Percentiles rank a stretch among this genome's conserved stretches.
Conservation (phyloP, 2,329 filamentous ascomycete species). For the Pseudogymnoascus sp. region DNA sequence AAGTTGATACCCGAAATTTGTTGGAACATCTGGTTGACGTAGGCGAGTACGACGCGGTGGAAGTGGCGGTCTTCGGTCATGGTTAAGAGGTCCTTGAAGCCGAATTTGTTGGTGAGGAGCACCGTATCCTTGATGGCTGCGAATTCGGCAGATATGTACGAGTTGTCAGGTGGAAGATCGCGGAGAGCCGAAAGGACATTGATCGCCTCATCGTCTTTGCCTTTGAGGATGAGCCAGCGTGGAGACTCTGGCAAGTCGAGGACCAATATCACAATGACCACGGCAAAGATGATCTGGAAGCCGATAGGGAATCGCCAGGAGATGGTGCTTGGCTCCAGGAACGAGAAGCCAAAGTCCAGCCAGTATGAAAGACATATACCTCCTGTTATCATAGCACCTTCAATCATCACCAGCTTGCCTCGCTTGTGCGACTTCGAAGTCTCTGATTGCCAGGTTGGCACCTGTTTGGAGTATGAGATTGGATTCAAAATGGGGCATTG, state of each 20-base stretch:
- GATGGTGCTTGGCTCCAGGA: slow-evolving; percentile 38
- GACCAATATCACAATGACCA: slow-evolving; percentile 48
- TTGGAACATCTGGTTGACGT: slow-evolving; percentile 43
- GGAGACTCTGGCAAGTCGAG: slow-evolving; percentile 45
- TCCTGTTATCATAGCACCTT: slow-evolving; percentile 48
- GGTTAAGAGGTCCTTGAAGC: slow-evolving; percentile 38
- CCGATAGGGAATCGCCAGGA: slow-evolving; percentile 55
- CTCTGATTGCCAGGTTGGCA: slow-evolving; percentile 55
- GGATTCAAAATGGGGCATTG: background rate
- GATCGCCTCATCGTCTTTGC: slow-evolving; percentile 36
- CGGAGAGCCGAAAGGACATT: slow-evolving; percentile 36
- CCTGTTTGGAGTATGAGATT: background rate
- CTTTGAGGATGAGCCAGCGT: slow-evolving; percentile 38
- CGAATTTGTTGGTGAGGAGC: slow-evolving; percentile 40
- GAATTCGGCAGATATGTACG: slow-evolving; percentile 47
- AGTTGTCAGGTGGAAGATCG: slow-evolving; percentile 37
- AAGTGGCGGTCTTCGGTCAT: slow-evolving; percentile 45
- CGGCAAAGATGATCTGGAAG: slow-evolving; percentile 49
- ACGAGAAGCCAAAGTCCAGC: slow-evolving; percentile 51
- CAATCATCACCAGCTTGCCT: slow-evolving; percentile 54
- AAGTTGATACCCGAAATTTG: slow-evolving; percentile 39
- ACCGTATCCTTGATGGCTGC: slow-evolving; percentile 51
- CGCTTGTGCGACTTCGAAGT: slow-evolving; percentile 49
- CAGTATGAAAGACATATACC: slow-evolving; percentile 52
- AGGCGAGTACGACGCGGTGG: slow-evolving; percentile 44